Evolutionary conservation across 2,329 filamentous ascomycete genomes (phyloP).

Genomic region (Scedosporium aurantiacum): DNA sequence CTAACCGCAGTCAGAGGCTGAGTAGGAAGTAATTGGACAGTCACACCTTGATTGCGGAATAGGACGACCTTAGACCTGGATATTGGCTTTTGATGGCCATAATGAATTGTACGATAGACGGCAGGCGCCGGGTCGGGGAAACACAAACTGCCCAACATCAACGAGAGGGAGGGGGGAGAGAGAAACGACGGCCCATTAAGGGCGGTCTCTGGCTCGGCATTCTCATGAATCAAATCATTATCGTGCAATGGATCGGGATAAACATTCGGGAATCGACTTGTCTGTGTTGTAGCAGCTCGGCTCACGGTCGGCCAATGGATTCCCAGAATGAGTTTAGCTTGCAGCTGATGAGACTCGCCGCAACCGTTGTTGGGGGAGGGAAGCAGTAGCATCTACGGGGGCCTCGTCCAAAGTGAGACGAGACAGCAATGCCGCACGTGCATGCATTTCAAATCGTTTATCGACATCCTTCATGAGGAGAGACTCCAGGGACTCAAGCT

Average conservation of each 20-base stretch:
- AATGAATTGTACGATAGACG: not conserved
- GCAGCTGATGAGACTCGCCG: not conserved
- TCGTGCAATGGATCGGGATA: not conserved
- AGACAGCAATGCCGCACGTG: slow-evolving; percentile 1
- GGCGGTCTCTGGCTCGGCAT: not conserved
- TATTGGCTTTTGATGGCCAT: not conserved
- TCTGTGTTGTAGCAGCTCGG: not conserved
- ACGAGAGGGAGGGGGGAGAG: not conserved
- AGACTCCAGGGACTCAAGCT: too few species aligned
- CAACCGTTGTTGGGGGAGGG: not conserved
- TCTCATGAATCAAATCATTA: not conserved
- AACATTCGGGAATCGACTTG: not conserved
- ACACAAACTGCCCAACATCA: too few species aligned
- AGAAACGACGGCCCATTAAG: not conserved
- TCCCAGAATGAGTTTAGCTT: not conserved
- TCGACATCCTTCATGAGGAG: not conserved
- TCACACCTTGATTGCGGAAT: not conserved
- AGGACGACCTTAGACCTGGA: not conserved
- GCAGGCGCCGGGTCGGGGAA: not conserved
- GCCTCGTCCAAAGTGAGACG: not conserved
- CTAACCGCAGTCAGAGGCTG: not conserved
- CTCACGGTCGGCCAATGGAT: not conserved
- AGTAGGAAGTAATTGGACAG: not conserved
- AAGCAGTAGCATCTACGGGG: not conserved
- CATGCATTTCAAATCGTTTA: not conserved